Conservation (phyloP, 2,329 filamentous ascomycete genomes). For the Verticillium tricorpus region DNA sequence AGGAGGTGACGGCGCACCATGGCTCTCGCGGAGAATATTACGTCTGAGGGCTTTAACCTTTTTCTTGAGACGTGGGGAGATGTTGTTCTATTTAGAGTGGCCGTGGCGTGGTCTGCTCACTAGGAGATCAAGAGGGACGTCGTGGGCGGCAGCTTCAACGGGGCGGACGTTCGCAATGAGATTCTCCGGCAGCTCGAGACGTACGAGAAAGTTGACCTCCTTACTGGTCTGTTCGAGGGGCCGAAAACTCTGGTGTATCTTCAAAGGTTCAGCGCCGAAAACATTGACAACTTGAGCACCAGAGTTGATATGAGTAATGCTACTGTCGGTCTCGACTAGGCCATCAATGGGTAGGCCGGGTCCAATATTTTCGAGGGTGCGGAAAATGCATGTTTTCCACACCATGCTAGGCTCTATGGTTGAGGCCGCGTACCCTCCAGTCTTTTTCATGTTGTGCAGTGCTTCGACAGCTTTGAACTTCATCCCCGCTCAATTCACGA, state of each 20-base stretch:
- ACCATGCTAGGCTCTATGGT: too few species aligned
- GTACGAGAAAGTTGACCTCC: not conserved
- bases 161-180: slow-evolving; percentile 3
- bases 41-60: slow-evolving; percentile 8
- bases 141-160: slow-evolving; percentile 10
- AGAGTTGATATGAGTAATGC: slow-evolving; percentile 2
- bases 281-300: not conserved
- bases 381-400: too few species aligned
- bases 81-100: slow-evolving; percentile 2
- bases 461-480: too few species aligned
- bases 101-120: slow-evolving; percentile 11
- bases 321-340: slow-evolving; percentile 2
- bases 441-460: too few species aligned
- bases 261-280: not conserved
- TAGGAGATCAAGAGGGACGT: slow-evolving; percentile 5
- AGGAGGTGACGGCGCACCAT: slow-evolving; percentile 8
- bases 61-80: slow-evolving; percentile 9
- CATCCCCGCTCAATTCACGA: too few species aligned
- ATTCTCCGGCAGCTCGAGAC: not conserved
- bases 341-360: slow-evolving; percentile 1
- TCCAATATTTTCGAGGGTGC: too few species aligned
- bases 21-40: slow-evolving; percentile 4
- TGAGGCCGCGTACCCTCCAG: too few species aligned
- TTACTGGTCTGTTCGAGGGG: not conserved
- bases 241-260: not conserved